phyloP scores from a whole-genome alignment of 495 filamentous ascomycete genomes.

The Penicillium waksmanii region DNA sequence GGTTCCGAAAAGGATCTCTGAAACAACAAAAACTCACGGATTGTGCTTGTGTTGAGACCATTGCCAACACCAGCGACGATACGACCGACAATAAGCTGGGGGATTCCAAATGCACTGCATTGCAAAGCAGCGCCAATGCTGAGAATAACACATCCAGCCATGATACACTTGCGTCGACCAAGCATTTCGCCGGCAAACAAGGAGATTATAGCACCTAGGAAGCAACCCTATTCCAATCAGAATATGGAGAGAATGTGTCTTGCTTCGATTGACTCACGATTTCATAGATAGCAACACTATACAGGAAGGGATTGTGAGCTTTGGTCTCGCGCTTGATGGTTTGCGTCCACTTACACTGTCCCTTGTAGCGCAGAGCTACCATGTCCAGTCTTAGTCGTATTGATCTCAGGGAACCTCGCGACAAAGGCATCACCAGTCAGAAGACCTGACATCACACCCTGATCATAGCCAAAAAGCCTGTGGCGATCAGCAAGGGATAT shows the following conservation, averaged over 20 bases:
- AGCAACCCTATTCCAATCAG: conserved; percentile 50
- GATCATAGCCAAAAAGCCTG: conserved; percentile 44
- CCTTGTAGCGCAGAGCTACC: conserved; percentile 41
- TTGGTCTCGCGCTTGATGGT: not conserved
- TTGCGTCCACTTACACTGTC: conserved; percentile 32
- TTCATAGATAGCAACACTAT: conserved; percentile 42
- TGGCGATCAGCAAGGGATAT: not conserved
- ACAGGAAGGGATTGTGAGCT: not conserved
- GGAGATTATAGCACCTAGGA: conserved; percentile 57
- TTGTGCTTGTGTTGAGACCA: conserved; percentile 52
- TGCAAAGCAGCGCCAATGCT: conserved; percentile 60
- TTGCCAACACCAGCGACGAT: conserved; percentile 53
- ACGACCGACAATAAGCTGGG: conserved; percentile 56
- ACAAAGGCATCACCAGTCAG: conserved; percentile 38
- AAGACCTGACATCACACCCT: conserved; percentile 48
- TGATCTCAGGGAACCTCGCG: conserved; percentile 37
- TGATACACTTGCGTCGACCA: conserved; percentile 57
- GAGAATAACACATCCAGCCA: conserved; percentile 57
- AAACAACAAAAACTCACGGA: conserved; percentile 34
- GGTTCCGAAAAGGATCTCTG: not conserved
- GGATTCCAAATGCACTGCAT: conserved; percentile 51
- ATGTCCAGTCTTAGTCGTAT: conserved; percentile 34
- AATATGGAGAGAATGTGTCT: conserved; percentile 12
- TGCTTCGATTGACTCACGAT: conserved; percentile 27
- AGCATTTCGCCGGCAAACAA: conserved; percentile 55